These are phyloP conservation scores for Geranium rotundifolium DNA, from an alignment of 345 rosid genomes.

Conservation along the genomic window DNA sequence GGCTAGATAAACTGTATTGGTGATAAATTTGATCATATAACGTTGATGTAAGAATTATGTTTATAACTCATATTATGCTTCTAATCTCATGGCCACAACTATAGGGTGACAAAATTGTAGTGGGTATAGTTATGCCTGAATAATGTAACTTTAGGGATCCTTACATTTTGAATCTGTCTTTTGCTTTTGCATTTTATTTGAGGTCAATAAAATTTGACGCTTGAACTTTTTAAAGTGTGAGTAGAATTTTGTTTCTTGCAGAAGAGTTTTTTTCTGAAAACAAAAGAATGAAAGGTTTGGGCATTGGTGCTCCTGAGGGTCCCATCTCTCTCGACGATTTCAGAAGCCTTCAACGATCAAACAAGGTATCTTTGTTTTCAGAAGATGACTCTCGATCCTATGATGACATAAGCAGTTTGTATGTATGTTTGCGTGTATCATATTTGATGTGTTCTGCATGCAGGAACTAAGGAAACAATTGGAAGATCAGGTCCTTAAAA, in stretches of 20 bases:
- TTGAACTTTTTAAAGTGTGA: background rate
- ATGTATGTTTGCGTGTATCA: background rate
- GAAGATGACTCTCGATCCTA: background rate
- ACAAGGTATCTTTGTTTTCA: slow-evolving; percentile 36
- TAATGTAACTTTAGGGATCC: too few relatives aligned
- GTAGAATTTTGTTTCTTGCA: slow-evolving; percentile 12
- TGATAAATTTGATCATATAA: too few relatives aligned
- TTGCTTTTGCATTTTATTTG: too few relatives aligned
- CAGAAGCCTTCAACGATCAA: slow-evolving; percentile 87
- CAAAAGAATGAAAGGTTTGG: slow-evolving; percentile 78
- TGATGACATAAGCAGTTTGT: background rate
- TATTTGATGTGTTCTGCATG: slow-evolving; percentile 9
- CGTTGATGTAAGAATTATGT: too few relatives aligned
- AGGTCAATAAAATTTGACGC: too few relatives aligned
- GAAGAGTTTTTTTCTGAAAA: slow-evolving; percentile 52
- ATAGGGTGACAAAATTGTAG: too few relatives aligned
- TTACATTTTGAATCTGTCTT: too few relatives aligned
- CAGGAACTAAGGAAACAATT: slow-evolving; percentile 89
- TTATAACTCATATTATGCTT: too few relatives aligned
- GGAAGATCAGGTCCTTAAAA: slow-evolving; percentile 65
- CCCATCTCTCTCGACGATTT: slow-evolving; percentile 95
- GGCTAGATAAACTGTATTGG: too few relatives aligned
- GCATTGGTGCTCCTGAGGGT: slow-evolving; percentile 90
- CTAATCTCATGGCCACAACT: too few relatives aligned
- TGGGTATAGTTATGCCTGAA: too few relatives aligned